Evolutionary conservation across 805 yeast species (phyloP), one percentile per base, ranked within the genome.

Genomic region (Nakazawaea populi): DNA sequence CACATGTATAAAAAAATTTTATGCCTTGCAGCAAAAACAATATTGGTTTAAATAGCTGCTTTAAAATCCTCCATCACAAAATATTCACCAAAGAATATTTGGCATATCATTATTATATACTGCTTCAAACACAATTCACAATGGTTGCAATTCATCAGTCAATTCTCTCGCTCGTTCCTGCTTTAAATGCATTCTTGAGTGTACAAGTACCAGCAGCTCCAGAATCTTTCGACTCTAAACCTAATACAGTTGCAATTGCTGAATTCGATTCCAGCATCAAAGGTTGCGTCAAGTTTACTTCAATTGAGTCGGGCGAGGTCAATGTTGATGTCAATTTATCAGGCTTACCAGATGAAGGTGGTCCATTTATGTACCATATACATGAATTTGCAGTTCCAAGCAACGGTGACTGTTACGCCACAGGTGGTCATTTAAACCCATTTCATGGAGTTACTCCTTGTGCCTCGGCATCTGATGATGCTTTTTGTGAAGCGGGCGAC

Each of bases 271-370:
- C 66, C 42, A 73, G 67, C 11, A 54, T 66, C 56, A 60, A 64
- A 56, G 87, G 89, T 57, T 68, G 75, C 56, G 68, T 85, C 62
- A 79, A 79, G 60, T 79, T 85, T 67, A 73, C 79, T 32, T 60
- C 68, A 8, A n/a, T 31, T 9, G 24, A 64, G 24, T 73, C 74
- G 18, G 62, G 62, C 38, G 46, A 54, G 2, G 73, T 73, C 42
- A 59, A 70, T 39, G 78, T 74, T 35, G 71, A 72, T 54, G 72
- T 74, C 44, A 76, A 73, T 51, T 60, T 74, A 60, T 62, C 75
- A 5, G 75, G 74, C 3, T 68, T 74, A 49, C 78, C 78, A 8
- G 52, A 56, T 9, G 58, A 47, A 12, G 75, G 76, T 5, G 76
- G 76, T 5, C 79, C 79, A 6, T 74, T 74, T 59, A 55, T 59